Base-by-base conservation (phyloP, 176 grass and related monocot species). In the Lolium multiflorum region DNA sequence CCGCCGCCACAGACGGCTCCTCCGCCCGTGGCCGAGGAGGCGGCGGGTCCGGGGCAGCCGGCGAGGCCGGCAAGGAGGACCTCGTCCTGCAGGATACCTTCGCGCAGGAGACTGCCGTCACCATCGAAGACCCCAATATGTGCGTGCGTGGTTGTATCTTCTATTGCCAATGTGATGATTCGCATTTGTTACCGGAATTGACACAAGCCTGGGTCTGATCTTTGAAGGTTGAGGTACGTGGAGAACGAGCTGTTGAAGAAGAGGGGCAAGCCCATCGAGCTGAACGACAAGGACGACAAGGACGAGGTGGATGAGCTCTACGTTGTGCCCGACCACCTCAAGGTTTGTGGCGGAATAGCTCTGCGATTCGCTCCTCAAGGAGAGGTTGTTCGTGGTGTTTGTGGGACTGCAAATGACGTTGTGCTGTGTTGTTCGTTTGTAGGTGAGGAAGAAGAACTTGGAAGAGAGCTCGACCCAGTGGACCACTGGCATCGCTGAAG, bases 401-500 rank as follows among this genome's bases (percentile, higher is more conserved):
- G 20, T 24, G 48, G 38, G 31, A 21, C 66, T 56, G 71, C 43
- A 59, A 59, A 18, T 90, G 67, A 82, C 22, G 74, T 31, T 52
- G 20, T 6, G 16, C 15, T 39, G 4, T 67, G 17, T 81, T 51
- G 4, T 54, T 85, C 55, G 6, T 17, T 83, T 94, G 67, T 49
- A 99, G 94, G 94, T 96, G 70, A 99, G 93, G 87, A 99, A 96
- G 90, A 96, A 95, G 90, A 87, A 99, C 76, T 92, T 90, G 5
- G 94, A 99, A 84, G 97, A 99, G 82, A 96, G 94, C 71, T 99
- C 94, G n/a, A 96, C 93, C 21, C 97, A 99, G 61, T 99, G 94
- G 97, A 96, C 97, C 15, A 96, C 97, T 11, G 97, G 97, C 48
- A 99, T 99, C 78, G 92, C 94, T 50, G 92, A 99, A 83, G 87